Evolutionary conservation across 1,139 yeast genomes (phyloP), one percentile per base, ranked within the genome.

Genomic region (Pichia sp.): DNA sequence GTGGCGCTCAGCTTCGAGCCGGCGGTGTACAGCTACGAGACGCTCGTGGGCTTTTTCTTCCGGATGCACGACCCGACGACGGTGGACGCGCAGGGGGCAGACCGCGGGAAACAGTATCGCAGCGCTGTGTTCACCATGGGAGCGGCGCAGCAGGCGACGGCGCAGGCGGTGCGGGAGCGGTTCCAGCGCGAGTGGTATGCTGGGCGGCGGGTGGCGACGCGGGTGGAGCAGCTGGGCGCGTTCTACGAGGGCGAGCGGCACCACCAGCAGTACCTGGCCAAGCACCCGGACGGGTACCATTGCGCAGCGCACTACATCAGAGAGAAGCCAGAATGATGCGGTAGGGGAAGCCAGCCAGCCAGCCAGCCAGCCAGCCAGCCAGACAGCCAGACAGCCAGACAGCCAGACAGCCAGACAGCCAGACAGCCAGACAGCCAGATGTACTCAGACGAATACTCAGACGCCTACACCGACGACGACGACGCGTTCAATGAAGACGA

Each of bases 201-300:
- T 20, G 66, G 67, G 16, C 64, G 72, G 55, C 66, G 66, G 45
- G 79, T 82, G 37, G 85, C 72, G 45, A 89, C 97, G 1, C 69
- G 69, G 46, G 78, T 90, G 48, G 85, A 79, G 59, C 85, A 88
- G 18, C 74, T 87, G 45, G 65, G 72, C 48, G 72, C 72, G 49
- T 90, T 87, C 75, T 82, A 82, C 70, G 96, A 89, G 61, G 97
- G 97, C 20, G 97, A 92, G 66, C 89, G 81, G 39, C 90, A 89
- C 65, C 97, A 90, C 65, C 97, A 90, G 63, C 62, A 76, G 53
- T 90, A 90, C 64, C 71, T 89, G 60, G 73, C 74, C 48, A 81
- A 79, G 61, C 87, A 90, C 62, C 95, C 96, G 1, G 68, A 70
- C 5, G 97, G 96, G 4, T 85, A 87, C 67, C 87, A 83, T 52